Evolutionary conservation across 768 basidiomycete species (phyloP).

Genomic region (Boletellus ananiceps): DNA sequence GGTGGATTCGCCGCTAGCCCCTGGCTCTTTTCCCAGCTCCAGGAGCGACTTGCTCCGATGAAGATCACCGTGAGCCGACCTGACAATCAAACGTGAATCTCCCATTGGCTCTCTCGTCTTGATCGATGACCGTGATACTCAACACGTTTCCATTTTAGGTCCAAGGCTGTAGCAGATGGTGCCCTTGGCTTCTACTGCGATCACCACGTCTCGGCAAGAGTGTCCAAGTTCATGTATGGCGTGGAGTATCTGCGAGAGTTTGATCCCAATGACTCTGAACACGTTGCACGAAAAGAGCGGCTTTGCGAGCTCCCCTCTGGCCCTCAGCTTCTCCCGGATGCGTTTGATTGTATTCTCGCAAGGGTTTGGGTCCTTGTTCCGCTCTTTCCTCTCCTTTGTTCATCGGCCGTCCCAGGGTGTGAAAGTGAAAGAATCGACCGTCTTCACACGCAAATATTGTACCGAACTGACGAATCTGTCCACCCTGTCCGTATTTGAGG

Average conservation of each 20-base stretch:
- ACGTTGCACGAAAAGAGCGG: slow-evolving; percentile 55
- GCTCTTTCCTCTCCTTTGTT: slow-evolving; percentile 3
- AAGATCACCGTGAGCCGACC: slow-evolving; percentile 66
- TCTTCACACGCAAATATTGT: slow-evolving; percentile 78
- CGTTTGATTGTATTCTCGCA: slow-evolving; percentile 76
- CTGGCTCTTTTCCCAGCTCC: slow-evolving; percentile 73
- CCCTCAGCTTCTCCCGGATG: slow-evolving; percentile 72
- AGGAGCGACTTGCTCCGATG: slow-evolving; percentile 56
- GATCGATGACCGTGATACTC: slow-evolving; percentile 5
- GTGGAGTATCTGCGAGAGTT: slow-evolving; percentile 73
- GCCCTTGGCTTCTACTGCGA: slow-evolving; percentile 83
- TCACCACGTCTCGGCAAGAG: slow-evolving; percentile 76
- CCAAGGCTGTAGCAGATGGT: slow-evolving; percentile 82
- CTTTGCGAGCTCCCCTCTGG: slow-evolving; percentile 75
- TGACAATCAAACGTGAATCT: slow-evolving; percentile 69
- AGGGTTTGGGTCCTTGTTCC: slow-evolving; percentile 41
- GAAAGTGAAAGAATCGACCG: slow-evolving; percentile 77
- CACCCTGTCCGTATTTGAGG: slow-evolving; percentile 75
- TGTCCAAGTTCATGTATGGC: slow-evolving; percentile 79
- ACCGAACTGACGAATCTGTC: slow-evolving; percentile 75
- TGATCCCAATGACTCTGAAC: slow-evolving; percentile 61
- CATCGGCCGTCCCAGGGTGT: slow-evolving; percentile 42
- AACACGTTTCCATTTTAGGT: slow-evolving; percentile 38
- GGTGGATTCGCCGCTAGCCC: slow-evolving; percentile 82
- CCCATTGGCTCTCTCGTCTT: slow-evolving; percentile 4